A percentile compares a stretch with the other conserved stretches of the same genome.
Conservation (phyloP, 805 yeast species). For the Priceomyces castillae region DNA sequence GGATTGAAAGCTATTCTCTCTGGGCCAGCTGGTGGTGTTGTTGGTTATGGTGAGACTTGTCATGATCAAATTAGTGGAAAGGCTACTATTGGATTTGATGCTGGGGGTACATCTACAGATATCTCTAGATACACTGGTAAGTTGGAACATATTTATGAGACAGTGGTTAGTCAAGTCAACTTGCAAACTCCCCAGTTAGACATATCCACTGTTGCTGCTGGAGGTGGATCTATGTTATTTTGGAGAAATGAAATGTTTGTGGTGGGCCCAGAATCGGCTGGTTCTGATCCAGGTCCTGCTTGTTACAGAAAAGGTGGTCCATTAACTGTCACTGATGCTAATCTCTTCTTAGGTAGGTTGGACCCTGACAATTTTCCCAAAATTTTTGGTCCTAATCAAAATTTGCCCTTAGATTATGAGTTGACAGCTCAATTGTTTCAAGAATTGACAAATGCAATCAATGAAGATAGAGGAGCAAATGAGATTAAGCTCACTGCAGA, state of each 20-base stretch:
- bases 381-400: slow-evolving; percentile 78
- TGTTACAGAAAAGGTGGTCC: slow-evolving; percentile 86
- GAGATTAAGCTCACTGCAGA: slow-evolving; percentile 23
- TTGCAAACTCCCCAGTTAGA: slow-evolving; percentile 49
- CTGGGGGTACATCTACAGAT: slow-evolving; percentile 48
- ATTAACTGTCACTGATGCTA: slow-evolving; percentile 82
- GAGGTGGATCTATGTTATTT: slow-evolving; percentile 37
- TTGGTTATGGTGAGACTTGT: slow-evolving; percentile 82
- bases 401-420: slow-evolving; percentile 51
- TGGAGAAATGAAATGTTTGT: slow-evolving; percentile 43
- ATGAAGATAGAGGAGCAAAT: slow-evolving; percentile 26
- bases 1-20: slow-evolving; percentile 83
- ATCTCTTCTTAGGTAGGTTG: slow-evolving; percentile 66
- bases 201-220: slow-evolving; percentile 37
- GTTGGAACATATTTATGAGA: slow-evolving; percentile 42
- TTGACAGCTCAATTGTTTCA: slow-evolving; percentile 50
- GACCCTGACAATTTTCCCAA: slow-evolving; percentile 74
- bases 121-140: slow-evolving; percentile 42
- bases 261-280: slow-evolving; percentile 86
- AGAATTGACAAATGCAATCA: slow-evolving; percentile 46
- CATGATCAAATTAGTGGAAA: slow-evolving; percentile 31
- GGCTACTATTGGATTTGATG: slow-evolving; percentile 36
- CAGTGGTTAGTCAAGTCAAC: slow-evolving; percentile 43
- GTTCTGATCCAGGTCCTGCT: slow-evolving; percentile 89
- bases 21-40: slow-evolving; percentile 97